A percentile compares a stretch with the other conserved stretches of the same genome.
phyloP scores from a whole-genome alignment of 176 grass and related monocot species.

The Melocanna baccifera region DNA sequence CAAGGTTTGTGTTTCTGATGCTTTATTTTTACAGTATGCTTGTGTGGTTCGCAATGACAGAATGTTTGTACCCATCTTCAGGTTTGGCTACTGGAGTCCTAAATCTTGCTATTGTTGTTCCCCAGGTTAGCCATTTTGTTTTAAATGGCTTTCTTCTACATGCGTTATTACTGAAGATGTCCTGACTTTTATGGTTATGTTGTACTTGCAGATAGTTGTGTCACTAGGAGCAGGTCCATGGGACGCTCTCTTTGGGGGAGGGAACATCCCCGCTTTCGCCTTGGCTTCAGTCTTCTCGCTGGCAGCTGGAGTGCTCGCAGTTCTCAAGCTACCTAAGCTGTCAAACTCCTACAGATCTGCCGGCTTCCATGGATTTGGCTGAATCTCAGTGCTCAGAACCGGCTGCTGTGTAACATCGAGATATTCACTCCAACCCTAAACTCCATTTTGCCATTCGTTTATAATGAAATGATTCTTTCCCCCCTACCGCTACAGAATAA shows the following conservation, averaged over 20 bases:
- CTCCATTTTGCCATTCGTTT: slow-evolving; percentile 40
- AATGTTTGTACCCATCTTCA: slow-evolving; percentile 34
- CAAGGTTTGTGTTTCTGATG: slow-evolving; percentile 63
- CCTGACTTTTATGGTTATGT: neutral
- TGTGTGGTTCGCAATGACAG: neutral
- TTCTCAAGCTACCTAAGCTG: slow-evolving; percentile 70
- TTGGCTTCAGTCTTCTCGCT: slow-evolving; percentile 77
- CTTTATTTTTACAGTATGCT: neutral
- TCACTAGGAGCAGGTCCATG: slow-evolving; percentile 92
- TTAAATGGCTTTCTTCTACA: neutral
- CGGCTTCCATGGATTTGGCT: slow-evolving; percentile 87
- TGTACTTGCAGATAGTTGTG: slow-evolving; percentile 67
- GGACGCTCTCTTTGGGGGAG: slow-evolving; percentile 91
- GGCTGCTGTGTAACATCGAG: neutral
- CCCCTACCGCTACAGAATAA: slow-evolving; percentile 23
- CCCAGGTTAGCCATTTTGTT: slow-evolving; percentile 49
- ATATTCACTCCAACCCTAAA: neutral
- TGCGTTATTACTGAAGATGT: neutral
- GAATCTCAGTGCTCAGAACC: slow-evolving; percentile 5
- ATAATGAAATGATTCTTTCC: slow-evolving; percentile 47
- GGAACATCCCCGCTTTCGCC: slow-evolving; percentile 86
- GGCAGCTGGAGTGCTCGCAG: slow-evolving; percentile 65
- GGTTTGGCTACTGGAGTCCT: slow-evolving; percentile 95
- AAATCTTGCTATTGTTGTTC: slow-evolving; percentile 90
- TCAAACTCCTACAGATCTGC: slow-evolving; percentile 73